phyloP scores from a whole-genome alignment of 345 rosid species.

The Hibiscus tridactylites region DNA sequence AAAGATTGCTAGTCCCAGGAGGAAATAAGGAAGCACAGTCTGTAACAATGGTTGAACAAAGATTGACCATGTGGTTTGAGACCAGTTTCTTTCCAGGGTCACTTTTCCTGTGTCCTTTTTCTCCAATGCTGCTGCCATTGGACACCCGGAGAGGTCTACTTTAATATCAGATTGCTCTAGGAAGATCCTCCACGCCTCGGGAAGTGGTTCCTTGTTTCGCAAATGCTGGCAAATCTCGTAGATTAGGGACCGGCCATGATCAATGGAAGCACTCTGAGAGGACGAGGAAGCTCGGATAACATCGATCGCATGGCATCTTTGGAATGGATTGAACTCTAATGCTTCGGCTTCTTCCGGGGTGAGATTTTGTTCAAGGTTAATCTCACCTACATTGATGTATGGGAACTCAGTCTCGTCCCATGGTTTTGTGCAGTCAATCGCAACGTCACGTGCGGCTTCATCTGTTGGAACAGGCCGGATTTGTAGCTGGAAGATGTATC shows the following conservation, averaged over 20 bases:
- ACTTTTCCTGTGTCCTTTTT: constrained; percentile 22
- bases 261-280: constrained; percentile 61
- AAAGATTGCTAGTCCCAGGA: constrained; percentile 32
- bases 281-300: constrained; percentile 45
- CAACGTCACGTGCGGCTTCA: constrained; percentile 33
- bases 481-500: constrained; percentile 54
- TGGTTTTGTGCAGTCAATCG: constrained; percentile 57
- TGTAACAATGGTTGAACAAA: constrained; percentile 53
- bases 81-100: constrained; percentile 42
- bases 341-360: constrained; percentile 41
- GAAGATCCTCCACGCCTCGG: constrained; percentile 52
- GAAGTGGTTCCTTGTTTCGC: constrained; percentile 52
- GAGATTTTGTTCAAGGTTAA: constrained; percentile 36
- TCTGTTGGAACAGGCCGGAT: constrained; percentile 33
- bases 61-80: constrained; percentile 40
- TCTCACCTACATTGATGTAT: constrained; percentile 40
- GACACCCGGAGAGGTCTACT: constrained; percentile 59
- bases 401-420: constrained; percentile 55
- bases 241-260: constrained; percentile 58
- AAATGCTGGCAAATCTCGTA: constrained; percentile 59
- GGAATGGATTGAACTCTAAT: constrained; percentile 50
- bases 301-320: constrained; percentile 39
- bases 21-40: constrained; percentile 44
- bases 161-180: constrained; percentile 56
- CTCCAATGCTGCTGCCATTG: constrained; percentile 40